Percentiles rank a stretch among this genome's conserved stretches.
These are phyloP conservation scores for Tagetes erecta DNA, from an alignment of 129 eudicot species.

Conservation along the genomic window DNA sequence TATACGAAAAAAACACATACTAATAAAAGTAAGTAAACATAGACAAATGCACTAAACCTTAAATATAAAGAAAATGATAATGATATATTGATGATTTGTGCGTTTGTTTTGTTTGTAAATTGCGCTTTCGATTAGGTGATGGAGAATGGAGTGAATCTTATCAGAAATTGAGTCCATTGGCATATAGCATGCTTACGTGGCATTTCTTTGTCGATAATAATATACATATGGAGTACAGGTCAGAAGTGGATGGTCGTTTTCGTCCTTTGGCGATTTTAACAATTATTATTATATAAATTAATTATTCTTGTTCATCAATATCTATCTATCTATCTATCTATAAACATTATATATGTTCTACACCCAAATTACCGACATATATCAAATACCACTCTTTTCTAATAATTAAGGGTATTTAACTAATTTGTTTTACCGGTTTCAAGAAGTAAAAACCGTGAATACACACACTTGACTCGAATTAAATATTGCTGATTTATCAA, in stretches of 20 bases:
- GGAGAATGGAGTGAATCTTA: constrained; percentile 41
- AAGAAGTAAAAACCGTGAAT: no score
- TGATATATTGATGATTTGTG: neutral
- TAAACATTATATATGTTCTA: neutral
- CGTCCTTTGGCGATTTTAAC: constrained; percentile 9
- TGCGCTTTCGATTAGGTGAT: constrained; percentile 6
- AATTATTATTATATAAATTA: neutral
- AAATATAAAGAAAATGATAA: no score
- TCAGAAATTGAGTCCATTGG: constrained; percentile 40
- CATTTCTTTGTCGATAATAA: constrained; percentile 26
- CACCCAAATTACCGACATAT: constrained; percentile 12
- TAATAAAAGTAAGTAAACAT: neutral
- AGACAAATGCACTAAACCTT: neutral
- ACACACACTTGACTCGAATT: no score
- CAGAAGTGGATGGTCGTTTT: constrained; percentile 42
- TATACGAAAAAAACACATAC: neutral
- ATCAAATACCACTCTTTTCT: neutral
- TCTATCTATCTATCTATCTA: neutral
- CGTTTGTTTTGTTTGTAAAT: neutral
- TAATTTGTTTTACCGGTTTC: no score
- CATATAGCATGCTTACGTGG: constrained; percentile 34
- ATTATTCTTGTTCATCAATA: neutral
- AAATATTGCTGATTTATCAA: no score
- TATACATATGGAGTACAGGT: constrained; percentile 32
- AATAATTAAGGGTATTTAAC: no score